Base-by-base conservation (phyloP, 2,329 filamentous ascomycete species). In the Aspergillus terreus region DNA sequence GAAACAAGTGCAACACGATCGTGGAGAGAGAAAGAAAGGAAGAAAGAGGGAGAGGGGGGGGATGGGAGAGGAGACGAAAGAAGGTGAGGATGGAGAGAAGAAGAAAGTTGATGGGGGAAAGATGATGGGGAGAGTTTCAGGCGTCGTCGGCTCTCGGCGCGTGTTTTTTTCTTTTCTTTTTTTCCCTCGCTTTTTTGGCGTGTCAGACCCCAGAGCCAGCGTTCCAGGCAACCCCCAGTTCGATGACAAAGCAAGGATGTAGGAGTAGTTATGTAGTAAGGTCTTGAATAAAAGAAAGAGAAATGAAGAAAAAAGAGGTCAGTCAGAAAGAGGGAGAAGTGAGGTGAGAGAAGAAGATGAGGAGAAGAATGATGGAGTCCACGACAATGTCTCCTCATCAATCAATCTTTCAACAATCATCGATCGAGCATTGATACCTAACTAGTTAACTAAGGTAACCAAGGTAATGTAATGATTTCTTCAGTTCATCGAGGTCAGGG, bases 1-100 rank as follows among this genome's bases (percentile, higher is more conserved):
- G 17, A 42, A 17, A 42, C 10, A 17, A 14, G 58, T 59, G 59
- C 49, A 55, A 59, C 52, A 44, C 43, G 46, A 57, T 58, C 50
- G 55, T 59, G 52, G 52, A 55, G 54, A 57, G 55, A 23, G 43
- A 57, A 53, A 60, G 61, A 67, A 67, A 54, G 59, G 63, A 63
- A 64, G 61, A 17, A 42, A 42, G 40, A 17, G 11, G 19, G 15
- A 21, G 11, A 42, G 17, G 63, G 59, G 58, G 56, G 57, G 47
- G 52, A 53, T 51, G 46, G 42, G 3, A 19, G 19, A 50, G 33
- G 27, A 47, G 38, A 19, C 15, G 49, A 51, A 57, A 60, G 42
- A 54, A 54, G 59, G 60, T 56, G 58, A 61, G 59, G 63, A 62
- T 30, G 27, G 57, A 57, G 61, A 59, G 58, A 51, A 65, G 66